phyloP scores from a whole-genome alignment of 805 yeast genomes.

The Candida michaelii region DNA sequence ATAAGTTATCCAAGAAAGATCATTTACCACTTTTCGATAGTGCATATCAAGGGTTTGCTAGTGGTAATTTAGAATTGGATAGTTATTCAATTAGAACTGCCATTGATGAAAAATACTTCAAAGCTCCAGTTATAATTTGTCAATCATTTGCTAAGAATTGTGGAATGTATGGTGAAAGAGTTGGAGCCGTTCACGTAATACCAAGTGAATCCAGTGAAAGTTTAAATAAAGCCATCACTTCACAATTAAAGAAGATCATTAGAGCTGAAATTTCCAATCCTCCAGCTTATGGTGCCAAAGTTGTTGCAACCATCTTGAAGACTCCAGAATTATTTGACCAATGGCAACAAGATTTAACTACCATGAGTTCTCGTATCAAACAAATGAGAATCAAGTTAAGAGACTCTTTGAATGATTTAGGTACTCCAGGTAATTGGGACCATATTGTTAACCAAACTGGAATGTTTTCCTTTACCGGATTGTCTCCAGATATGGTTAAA shows the following conservation, averaged over 20 bases:
- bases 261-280: slow-evolving; percentile 91
- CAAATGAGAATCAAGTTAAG: slow-evolving; percentile 74
- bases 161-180: slow-evolving; percentile 97
- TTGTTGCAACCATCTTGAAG: slow-evolving; percentile 73
- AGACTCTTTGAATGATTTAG: slow-evolving; percentile 54
- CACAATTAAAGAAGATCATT: slow-evolving; percentile 74
- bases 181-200: slow-evolving; percentile 85
- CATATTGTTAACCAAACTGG: slow-evolving; percentile 91
- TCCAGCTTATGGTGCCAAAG: slow-evolving; percentile 93
- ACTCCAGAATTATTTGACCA: slow-evolving; percentile 65
- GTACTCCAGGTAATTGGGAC: slow-evolving; percentile 89
- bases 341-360: slow-evolving; percentile 81
- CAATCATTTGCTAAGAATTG: slow-evolving; percentile 97
- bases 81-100: slow-evolving; percentile 80
- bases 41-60: slow-evolving; percentile 97
- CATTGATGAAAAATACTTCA: slow-evolving; percentile 34
- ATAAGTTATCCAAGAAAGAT: slow-evolving; percentile 54
- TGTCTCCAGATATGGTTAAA: slow-evolving; percentile 71
- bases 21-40: slow-evolving; percentile 88
- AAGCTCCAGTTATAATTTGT: slow-evolving; percentile 56
- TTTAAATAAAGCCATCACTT: slow-evolving; percentile 56
- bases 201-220: slow-evolving; percentile 39
- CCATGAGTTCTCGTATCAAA: slow-evolving; percentile 84
- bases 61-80: slow-evolving; percentile 80
- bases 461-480: slow-evolving; percentile 95